Conservation (phyloP, 441 rosid genomes). For the Populus hybrid region DNA sequence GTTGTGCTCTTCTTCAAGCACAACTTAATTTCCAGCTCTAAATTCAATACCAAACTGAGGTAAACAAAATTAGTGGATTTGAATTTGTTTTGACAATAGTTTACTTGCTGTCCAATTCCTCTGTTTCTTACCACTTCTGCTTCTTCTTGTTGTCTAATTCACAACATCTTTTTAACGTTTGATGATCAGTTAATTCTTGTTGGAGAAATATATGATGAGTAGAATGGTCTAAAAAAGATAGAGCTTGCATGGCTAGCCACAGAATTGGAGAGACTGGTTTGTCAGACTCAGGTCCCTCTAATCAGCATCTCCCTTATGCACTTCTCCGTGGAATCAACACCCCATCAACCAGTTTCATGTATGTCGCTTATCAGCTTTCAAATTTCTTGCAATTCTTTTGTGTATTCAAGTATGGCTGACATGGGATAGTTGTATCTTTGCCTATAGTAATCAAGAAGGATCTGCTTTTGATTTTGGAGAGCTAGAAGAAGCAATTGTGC, state of each 20-base stretch:
- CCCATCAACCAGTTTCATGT: conserved; percentile 52
- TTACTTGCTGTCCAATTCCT: background rate
- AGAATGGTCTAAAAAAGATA: conserved; percentile 32
- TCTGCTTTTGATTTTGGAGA: conserved; percentile 91
- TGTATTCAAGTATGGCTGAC: conserved; percentile 8
- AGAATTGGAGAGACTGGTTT: conserved; percentile 71
- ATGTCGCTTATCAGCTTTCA: background rate
- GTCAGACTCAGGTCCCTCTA: conserved; percentile 62
- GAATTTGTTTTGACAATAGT: background rate
- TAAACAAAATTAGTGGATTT: background rate
- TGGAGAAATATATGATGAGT: conserved; percentile 17
- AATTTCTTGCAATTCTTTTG: background rate
- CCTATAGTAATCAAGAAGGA: conserved; percentile 65
- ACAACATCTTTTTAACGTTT: background rate
- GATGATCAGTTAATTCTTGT: conserved; percentile 17
- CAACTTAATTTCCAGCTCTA: background rate
- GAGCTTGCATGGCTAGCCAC: conserved; percentile 71
- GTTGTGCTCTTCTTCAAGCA: conserved; percentile 24
- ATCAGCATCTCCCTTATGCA: conserved; percentile 65
- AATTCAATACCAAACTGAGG: conserved; percentile 15
- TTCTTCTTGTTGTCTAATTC: conserved; percentile 21
- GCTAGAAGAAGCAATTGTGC: conserved; percentile 92
- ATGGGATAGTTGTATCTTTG: conserved; percentile 10
- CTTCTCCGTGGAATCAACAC: conserved; percentile 69
- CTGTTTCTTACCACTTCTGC: conserved; percentile 26